phyloP scores from a whole-genome alignment of 805 yeast genomes.

The Spathaspora gorwiae region DNA sequence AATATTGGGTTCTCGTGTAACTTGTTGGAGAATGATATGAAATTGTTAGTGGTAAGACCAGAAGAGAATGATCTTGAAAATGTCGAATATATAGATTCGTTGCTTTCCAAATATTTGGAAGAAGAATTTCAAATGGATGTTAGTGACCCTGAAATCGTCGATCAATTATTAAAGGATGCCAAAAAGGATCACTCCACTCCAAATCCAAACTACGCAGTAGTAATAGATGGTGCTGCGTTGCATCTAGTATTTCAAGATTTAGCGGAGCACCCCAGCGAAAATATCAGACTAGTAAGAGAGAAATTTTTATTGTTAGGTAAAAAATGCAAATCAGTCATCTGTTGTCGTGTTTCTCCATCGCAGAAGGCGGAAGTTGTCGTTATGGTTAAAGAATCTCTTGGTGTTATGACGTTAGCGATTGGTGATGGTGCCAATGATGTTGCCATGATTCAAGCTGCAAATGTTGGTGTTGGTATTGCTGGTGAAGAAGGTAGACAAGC shows the following conservation, averaged over 20 bases:
- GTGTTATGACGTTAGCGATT: conserved; percentile 74
- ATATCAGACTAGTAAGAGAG: conserved; percentile 17
- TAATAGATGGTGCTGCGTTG: conserved; percentile 70
- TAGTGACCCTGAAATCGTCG: conserved; percentile 27
- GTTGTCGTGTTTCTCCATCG: conserved; percentile 81
- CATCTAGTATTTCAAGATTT: conserved; percentile 35
- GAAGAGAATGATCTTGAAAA: conserved; percentile 51
- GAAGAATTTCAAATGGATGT: conserved; percentile 42
- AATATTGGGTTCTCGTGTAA: conserved; percentile 80
- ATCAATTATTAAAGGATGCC: conserved; percentile 46
- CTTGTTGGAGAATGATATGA: conserved; percentile 63
- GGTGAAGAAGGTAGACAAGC: conserved; percentile 88
- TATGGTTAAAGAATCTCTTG: conserved; percentile 57
- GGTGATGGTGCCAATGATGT: conserved; percentile 89
- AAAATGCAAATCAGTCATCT: conserved; percentile 71
- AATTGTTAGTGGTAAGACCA: conserved; percentile 58
- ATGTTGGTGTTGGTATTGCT: conserved; percentile 81
- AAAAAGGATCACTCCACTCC: conserved; percentile 64
- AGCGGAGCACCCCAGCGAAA: conserved; percentile 4
- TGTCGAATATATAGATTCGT: conserved; percentile 26
- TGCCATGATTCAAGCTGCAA: conserved; percentile 84
- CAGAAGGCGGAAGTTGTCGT: conserved; percentile 75
- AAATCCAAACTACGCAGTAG: conserved; percentile 49
- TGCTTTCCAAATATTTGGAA: conserved; percentile 44
- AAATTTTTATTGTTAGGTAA: conserved; percentile 69